These are phyloP conservation scores for Apodospora peruviana DNA, from an alignment of 495 filamentous ascomycete genomes.

Conservation along the genomic window DNA sequence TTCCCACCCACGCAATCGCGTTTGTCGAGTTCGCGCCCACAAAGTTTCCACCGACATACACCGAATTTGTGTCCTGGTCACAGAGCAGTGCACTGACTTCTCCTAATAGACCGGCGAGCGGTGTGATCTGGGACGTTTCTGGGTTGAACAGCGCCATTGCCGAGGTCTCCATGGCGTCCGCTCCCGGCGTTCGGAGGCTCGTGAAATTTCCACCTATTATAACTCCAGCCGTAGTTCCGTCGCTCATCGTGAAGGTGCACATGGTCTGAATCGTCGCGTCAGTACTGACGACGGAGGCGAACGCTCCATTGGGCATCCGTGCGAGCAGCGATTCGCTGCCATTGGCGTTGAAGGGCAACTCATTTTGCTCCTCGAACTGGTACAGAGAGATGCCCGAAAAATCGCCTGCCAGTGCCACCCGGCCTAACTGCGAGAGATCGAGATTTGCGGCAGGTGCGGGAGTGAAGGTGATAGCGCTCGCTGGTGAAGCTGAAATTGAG, in stretches of 20 bases:
- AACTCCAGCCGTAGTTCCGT: constrained; percentile 65
- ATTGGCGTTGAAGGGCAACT: constrained; percentile 60
- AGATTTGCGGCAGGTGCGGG: constrained; percentile 70
- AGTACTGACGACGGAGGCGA: constrained; percentile 63
- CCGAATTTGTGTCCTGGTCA: constrained; percentile 72
- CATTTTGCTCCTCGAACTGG: constrained; percentile 72
- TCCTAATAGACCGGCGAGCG: constrained; percentile 73
- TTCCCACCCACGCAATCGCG: constrained; percentile 75
- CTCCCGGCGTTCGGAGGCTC: constrained; percentile 45
- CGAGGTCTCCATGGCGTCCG: constrained; percentile 60
- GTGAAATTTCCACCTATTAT: constrained; percentile 95
- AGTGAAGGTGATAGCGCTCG: constrained; percentile 62
- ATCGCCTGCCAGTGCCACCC: constrained; percentile 81
- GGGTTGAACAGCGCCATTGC: constrained; percentile 80
- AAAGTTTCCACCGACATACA: constrained; percentile 89
- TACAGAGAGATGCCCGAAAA: constrained; percentile 90
- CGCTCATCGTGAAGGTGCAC: constrained; percentile 69
- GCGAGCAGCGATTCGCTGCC: constrained; percentile 77
- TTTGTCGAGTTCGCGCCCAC: constrained; percentile 74
- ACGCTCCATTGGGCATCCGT: constrained; percentile 79
- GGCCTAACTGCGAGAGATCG: constrained; percentile 74
- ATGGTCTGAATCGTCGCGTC: constrained; percentile 81
- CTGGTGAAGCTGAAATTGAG: constrained; percentile 35
- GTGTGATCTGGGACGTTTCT: constrained; percentile 56
- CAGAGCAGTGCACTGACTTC: constrained; percentile 77